Evolutionary conservation across 202 grass and related monocot genomes (phyloP).

Genomic region (Bolboschoenoplectus hybrid): DNA sequence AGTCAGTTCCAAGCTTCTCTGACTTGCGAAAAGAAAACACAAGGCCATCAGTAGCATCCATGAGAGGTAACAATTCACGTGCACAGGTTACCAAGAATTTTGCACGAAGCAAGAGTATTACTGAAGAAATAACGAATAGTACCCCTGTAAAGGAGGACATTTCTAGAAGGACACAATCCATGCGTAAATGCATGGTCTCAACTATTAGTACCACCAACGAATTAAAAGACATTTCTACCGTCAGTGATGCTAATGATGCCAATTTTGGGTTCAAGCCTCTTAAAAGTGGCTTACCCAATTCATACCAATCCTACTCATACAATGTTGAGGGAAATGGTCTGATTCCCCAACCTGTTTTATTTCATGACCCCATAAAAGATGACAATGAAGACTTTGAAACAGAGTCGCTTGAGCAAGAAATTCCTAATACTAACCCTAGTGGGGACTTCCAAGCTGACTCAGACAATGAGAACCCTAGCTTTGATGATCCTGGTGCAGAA

Average conservation of each 20-base stretch:
- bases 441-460: slow-evolving; percentile 75
- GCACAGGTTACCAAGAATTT: slow-evolving; percentile 56
- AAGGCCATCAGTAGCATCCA: slow-evolving; percentile 50
- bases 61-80: slow-evolving; percentile 48
- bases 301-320: slow-evolving; percentile 16
- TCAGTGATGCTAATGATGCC: slow-evolving; percentile 49
- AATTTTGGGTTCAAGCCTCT: slow-evolving; percentile 17
- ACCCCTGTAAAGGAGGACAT: slow-evolving; percentile 72
- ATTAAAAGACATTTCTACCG: slow-evolving; percentile 68
- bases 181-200: slow-evolving; percentile 64
- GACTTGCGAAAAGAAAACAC: slow-evolving; percentile 97
- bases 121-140: slow-evolving; percentile 58
- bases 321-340: slow-evolving; percentile 60
- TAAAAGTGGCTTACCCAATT: slow-evolving; percentile 9
- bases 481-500: slow-evolving; percentile 80
- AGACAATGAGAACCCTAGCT: slow-evolving; percentile 87
- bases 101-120: slow-evolving; percentile 80
- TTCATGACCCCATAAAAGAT: slow-evolving; percentile 68
- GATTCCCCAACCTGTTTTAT: slow-evolving; percentile 44
- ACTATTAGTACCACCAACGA: slow-evolving; percentile 45
- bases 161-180: slow-evolving; percentile 71
- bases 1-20: slow-evolving; percentile 80
- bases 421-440: slow-evolving; percentile 47
- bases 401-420: slow-evolving; percentile 55
- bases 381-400: slow-evolving; percentile 75